These are phyloP conservation scores for Nakazawaea sp. DNA, from an alignment of 805 yeast species.

Conservation along the genomic window DNA sequence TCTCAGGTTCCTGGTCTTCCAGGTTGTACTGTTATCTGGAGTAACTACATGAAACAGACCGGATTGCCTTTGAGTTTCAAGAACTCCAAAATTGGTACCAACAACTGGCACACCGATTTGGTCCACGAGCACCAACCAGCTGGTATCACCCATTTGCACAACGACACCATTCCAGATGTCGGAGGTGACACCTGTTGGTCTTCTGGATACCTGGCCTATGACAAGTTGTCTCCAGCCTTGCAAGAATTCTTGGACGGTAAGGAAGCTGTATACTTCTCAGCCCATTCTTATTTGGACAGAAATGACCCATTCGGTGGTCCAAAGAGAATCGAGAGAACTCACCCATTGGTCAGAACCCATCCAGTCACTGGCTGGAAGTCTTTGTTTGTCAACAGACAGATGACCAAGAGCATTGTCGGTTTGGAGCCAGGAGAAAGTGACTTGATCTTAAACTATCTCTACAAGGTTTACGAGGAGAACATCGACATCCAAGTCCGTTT, in stretches of 20 bases:
- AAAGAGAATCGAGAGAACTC: constrained; percentile 44
- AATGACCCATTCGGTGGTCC: constrained; percentile 40
- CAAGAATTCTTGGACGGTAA: constrained; percentile 47
- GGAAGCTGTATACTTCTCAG: constrained; percentile 35
- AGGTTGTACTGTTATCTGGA: constrained; percentile 37
- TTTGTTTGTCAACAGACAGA: constrained; percentile 43
- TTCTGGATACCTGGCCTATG: constrained; percentile 53
- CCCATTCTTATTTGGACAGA: constrained; percentile 31
- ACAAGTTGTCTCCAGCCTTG: constrained; percentile 44
- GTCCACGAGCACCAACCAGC: constrained; percentile 53
- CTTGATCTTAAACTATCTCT: constrained; percentile 39
- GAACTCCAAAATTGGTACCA: constrained; percentile 16
- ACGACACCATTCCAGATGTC: constrained; percentile 39
- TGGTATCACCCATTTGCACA: constrained; percentile 46
- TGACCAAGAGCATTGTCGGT: constrained; percentile 46
- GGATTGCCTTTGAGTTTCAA: constrained; percentile 16
- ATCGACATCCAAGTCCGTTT: constrained; percentile 50
- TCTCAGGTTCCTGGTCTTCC: constrained; percentile 27
- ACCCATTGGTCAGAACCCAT: constrained; percentile 57
- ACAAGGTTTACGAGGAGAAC: constrained; percentile 38
- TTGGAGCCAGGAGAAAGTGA: constrained; percentile 44
- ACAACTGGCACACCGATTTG: constrained; percentile 45
- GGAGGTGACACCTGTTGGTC: constrained; percentile 58
- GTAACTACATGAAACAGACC: constrained; percentile 22
- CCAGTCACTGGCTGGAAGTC: constrained; percentile 63